Base-by-base conservation (phyloP, 192 early-diverging fungal species). In the Linnemannia zychae region DNA sequence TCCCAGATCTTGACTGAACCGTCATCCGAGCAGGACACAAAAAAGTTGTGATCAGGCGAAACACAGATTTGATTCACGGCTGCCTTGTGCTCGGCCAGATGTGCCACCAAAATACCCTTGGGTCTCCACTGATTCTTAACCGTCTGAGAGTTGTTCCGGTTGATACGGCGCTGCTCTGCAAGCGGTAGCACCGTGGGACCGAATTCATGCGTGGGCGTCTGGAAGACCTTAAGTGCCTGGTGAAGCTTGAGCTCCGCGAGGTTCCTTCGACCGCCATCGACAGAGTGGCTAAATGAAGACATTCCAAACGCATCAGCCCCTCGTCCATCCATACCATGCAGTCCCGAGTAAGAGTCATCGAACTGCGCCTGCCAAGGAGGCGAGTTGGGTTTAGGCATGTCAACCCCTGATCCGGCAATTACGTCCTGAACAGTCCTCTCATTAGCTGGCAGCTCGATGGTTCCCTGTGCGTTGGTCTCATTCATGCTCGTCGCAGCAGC, bases 1-100 rank as follows among this genome's bases (percentile, higher is more conserved):
- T 99, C 98, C 94, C 97, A 99, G 70, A 97, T 92, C 71, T 93
- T 93, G 18, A 96, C 90, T 2, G 92, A 92, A 37, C 96, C 96
- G 82, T 98, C 97, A 38, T 95, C 93, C 24, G 96, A 96, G 57
- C 93, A 96, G 0, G 96, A 93, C 15, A 95, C 94, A 87, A 99
- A 95, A 53, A 95, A 87, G 6, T 90, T 89, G 28, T 93, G 93
- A 81, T 96, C 95, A 17, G 91, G 90, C 4, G 95, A 93, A 2
- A 95, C 89, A 0, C 85, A 89, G 11, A 97, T 83, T 67, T 94
- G 92, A 33, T 93, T 94, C 22, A 98, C 90, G 2, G 93, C 76
- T n/a, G 91, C 93, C 33, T 92, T 96, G 77, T 99, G 98, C 74
- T 99, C 97, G 16, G 91, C 89, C 24, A 98, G 87, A 73, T 96